Conservation (phyloP, 176 grass and related monocot species). For the Miscanthus lutarioriparius region DNA sequence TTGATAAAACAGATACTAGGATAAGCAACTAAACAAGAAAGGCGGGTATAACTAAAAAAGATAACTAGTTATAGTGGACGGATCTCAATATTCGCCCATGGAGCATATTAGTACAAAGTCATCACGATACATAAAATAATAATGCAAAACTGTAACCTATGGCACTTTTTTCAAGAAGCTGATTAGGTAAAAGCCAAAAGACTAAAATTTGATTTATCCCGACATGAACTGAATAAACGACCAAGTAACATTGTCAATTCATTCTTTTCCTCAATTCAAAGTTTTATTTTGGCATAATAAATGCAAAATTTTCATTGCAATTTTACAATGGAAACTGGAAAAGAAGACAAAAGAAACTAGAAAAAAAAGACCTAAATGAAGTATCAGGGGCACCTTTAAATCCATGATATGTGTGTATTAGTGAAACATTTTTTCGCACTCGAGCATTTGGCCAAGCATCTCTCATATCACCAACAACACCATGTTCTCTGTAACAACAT, state of each 20-base stretch:
- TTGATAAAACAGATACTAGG: background rate
- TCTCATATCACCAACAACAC: slow-evolving; percentile 98
- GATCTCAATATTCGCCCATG: slow-evolving; percentile 3
- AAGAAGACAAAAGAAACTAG: background rate
- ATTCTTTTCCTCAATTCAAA: background rate
- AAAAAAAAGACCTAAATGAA: background rate
- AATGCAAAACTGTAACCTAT: background rate
- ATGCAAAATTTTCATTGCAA: background rate
- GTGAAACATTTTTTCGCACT: slow-evolving; percentile 86
- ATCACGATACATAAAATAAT: slow-evolving; percentile 1
- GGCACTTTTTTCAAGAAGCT: background rate
- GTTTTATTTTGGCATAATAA: slow-evolving; percentile 8
- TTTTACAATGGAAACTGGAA: background rate
- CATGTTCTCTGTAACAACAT: slow-evolving; percentile 83
- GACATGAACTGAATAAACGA: background rate
- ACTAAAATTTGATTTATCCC: background rate
- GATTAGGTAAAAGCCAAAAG: background rate
- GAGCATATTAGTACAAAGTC: slow-evolving; percentile 4
- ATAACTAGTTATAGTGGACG: background rate
- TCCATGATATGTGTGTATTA: slow-evolving; percentile 98
- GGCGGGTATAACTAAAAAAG: background rate
- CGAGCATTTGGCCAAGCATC: slow-evolving; percentile 99
- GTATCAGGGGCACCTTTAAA: slow-evolving; percentile 77
- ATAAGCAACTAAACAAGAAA: background rate
- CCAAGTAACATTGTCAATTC: slow-evolving; percentile 3